Base-by-base conservation (phyloP, 345 rosid species). In the Luvunga scandens region DNA sequence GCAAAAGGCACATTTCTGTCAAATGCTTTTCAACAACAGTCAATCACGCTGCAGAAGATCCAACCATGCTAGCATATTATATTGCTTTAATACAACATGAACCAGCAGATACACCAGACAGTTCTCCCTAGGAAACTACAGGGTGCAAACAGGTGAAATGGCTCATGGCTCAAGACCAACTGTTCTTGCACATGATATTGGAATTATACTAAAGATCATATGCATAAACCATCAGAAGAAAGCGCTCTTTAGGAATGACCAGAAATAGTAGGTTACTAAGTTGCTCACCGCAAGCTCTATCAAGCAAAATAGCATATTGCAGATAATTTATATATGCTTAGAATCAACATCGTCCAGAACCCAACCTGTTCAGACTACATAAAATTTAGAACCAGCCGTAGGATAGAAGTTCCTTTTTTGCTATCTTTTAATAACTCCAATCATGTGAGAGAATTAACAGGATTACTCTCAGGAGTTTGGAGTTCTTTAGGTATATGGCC, bases 1-100 rank as follows among this genome's bases (percentile, higher is more conserved):
- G 18, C 50, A 72, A 77, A 25, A 48, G 71, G 66, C 36, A 80
- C 53, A 66, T 30, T 27, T 69, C 39, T 16, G 6, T 78, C 33
- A 69, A 68, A 30, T 61, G 72, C 25, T 36, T 84, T 67, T 39
- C 38, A 42, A 63, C 27, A 50, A 78, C 69, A 79, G 36, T 53
- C 62, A 76, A 63, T 39, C 21, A 45, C 27, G 36, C 42, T 27
- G 60, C 33, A 21, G 2, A 63, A 36, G 38, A 42, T 63, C 13
- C 60, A 45, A 28, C 28, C 36, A 24, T 62, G 28, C 25, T 62
- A 45, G 16, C 22, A 42, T 38, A 25, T 60, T 74, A 42, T 21
- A 39, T 62, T 10, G 27, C 57, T 9, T 24, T 30, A 25, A 27
- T 27, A 27, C 12, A 45, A 10, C 27, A 50, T 48, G 10, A 70